These are phyloP conservation scores for Ceratocystiopsis sp. DNA, from an alignment of 2,329 filamentous ascomycete genomes.

Conservation along the genomic window DNA sequence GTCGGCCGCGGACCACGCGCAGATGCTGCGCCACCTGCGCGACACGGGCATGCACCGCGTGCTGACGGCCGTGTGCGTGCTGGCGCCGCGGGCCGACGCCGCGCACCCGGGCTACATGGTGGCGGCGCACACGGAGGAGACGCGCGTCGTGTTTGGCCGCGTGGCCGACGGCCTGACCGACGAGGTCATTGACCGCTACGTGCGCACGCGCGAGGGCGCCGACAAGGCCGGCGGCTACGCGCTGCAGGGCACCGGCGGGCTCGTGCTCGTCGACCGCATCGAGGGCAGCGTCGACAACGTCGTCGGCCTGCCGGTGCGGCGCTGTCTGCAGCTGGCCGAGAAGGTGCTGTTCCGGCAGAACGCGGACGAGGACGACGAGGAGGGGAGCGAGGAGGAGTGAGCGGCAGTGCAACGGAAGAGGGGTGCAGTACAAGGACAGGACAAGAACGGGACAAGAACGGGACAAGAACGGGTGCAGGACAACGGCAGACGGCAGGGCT, in stretches of 20 bases:
- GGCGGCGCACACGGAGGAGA: slow-evolving; percentile 74
- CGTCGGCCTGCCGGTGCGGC: slow-evolving; percentile 69
- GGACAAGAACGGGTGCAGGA: too few species aligned
- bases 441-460: too few species aligned
- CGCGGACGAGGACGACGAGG: slow-evolving; percentile 39
- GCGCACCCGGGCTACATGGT: slow-evolving; percentile 73
- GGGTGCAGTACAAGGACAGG: too few species aligned
- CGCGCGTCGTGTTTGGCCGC: slow-evolving; percentile 69
- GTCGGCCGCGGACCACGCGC: slow-evolving; percentile 61
- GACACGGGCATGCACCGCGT: slow-evolving; percentile 67
- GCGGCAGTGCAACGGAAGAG: too few species aligned
- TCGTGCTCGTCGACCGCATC: slow-evolving; percentile 75
- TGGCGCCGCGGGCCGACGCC: slow-evolving; percentile 68
- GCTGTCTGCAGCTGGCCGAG: slow-evolving; percentile 67
- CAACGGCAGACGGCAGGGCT: too few species aligned
- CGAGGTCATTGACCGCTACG: slow-evolving; percentile 65
- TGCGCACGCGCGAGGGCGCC: slow-evolving; percentile 72
- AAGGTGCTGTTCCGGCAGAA: slow-evolving; percentile 66
- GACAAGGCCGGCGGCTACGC: slow-evolving; percentile 97
- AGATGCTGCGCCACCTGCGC: slow-evolving; percentile 67
- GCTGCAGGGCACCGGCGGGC: slow-evolving; percentile 72
- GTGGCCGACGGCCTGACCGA: slow-evolving; percentile 44
- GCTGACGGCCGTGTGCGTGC: slow-evolving; percentile 68
- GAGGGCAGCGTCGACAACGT: slow-evolving; percentile 90
- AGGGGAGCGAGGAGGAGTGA: slow-evolving; percentile 25